Percentiles rank a stretch among this genome's conserved stretches.
phyloP scores from a whole-genome alignment of 1,139 yeast genomes.

The Blastobotrys arbuscula region DNA sequence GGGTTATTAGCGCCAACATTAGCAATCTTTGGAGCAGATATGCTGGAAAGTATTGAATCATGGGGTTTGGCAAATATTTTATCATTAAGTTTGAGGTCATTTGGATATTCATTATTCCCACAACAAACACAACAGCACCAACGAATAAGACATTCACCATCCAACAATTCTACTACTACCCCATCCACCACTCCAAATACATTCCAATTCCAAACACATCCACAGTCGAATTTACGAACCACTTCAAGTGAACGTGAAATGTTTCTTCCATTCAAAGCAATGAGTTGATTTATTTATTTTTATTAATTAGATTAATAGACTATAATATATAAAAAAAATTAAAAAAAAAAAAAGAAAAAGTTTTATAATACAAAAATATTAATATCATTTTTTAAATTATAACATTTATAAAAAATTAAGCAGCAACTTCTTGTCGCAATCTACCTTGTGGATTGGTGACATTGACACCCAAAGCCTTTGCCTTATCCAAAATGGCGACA shows the following conservation, averaged over 20 bases:
- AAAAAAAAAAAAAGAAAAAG: neutral
- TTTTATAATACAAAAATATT: neutral
- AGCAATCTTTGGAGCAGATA: conserved; percentile 29
- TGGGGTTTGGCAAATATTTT: conserved; percentile 31
- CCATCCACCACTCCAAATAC: neutral
- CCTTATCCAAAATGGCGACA: conserved; percentile 92
- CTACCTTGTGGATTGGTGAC: conserved; percentile 99
- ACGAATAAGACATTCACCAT: neutral
- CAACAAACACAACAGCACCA: conserved; percentile 6
- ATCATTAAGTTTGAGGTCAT: conserved; percentile 25
- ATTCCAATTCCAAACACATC: conserved; percentile 5
- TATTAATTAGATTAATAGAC: neutral
- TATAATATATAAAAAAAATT: neutral
- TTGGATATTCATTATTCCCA: conserved; percentile 24
- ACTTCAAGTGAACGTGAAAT: conserved; percentile 8
- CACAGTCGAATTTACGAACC: conserved; percentile 9
- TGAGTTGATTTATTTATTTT: neutral
- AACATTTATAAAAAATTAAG: conserved; percentile 3
- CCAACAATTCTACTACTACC: neutral
- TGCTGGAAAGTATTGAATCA: conserved; percentile 26
- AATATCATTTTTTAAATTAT: conserved; percentile 24
- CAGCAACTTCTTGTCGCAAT: conserved; percentile 92
- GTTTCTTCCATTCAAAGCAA: conserved; percentile 9
- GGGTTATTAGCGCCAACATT: conserved; percentile 25
- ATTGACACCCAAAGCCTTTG: conserved; percentile 97